Base-by-base conservation (phyloP, 2,329 filamentous ascomycete species). In the Rhynchosporium secalis region DNA sequence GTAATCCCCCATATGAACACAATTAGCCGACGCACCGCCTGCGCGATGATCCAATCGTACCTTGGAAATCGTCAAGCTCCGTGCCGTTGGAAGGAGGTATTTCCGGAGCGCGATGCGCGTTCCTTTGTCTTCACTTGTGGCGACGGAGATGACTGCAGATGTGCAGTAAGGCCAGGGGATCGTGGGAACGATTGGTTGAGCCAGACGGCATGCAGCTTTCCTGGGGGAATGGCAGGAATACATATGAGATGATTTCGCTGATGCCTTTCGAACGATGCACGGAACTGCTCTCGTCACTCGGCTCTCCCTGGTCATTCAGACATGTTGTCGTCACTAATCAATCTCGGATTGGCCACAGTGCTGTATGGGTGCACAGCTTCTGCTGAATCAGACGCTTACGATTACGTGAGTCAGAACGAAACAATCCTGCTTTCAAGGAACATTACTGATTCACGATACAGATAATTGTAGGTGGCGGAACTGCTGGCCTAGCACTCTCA, bases 381-480 rank as follows among this genome's bases (percentile, higher is more conserved):
- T 15, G 57, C 26, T 10, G 26, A 52, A 20, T 15, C 26, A 20
- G 38, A 52, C 6, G 20, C 33, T 9, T 59, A 51, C 15, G 57
- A 59, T 31, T 59, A 59, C 20, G 57, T 51, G 36, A 51, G 57
- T 59, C 8, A 40, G 4, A 48, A 1, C 8, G 10, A 28, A 28
- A 31, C 12, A 9, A 13, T 1, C 36, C 33, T 36, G 8, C 15
- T 13, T 13, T 20, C 20, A 26, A 29, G 20, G 41, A 43, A 7
- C 12, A 31, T 15, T 10, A 38, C 33, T 47, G 26, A 36, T 36
- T 26, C 1, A 13, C n/a, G 12, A 40, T 12, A 15, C 20, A 70
- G 66, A 75, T 79, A 4, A 66, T 80, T 28, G 74, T 79, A 8
- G 78, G 79, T 10, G 78, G 78, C 5, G 78, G 79, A n/a, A 80